Evolutionary conservation across 2,329 filamentous ascomycete species (phyloP).

Genomic region (Claviceps capensis): DNA sequence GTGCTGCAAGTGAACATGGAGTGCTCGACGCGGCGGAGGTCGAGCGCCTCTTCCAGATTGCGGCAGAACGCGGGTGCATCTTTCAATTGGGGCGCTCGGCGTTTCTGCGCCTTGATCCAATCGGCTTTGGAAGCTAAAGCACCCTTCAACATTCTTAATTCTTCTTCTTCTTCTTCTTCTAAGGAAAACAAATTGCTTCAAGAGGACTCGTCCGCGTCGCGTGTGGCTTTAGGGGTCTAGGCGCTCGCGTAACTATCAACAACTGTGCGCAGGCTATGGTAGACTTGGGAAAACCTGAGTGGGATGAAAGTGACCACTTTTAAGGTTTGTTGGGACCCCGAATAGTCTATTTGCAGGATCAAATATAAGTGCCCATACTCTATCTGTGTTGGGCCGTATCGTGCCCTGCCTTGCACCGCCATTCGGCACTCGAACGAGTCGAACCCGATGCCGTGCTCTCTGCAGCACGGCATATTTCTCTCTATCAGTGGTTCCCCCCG

Average conservation of each 20-base stretch:
- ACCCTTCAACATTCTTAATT: too few relatives aligned
- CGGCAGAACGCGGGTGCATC: not conserved
- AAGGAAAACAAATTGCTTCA: not conserved
- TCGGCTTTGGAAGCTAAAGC: not conserved
- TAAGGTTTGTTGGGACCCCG: too few relatives aligned
- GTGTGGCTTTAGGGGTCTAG: not conserved
- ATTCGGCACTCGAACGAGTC: not conserved
- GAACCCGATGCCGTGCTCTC: too few relatives aligned
- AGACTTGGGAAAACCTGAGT: not conserved
- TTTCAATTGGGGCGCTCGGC: not conserved
- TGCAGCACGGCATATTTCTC: too few relatives aligned
- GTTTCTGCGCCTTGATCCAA: not conserved
- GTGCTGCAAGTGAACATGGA: conserved; percentile 14
- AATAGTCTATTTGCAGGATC: too few relatives aligned
- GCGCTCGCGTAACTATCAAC: not conserved
- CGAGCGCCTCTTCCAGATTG: conserved; percentile 20
- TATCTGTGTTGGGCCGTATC: too few relatives aligned
- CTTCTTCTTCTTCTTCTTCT: too few relatives aligned
- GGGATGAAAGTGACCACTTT: not conserved
- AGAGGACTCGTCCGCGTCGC: not conserved
- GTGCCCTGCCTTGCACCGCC: not conserved
- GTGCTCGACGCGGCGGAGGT: conserved; percentile 12
- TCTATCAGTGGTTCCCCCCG: too few relatives aligned
- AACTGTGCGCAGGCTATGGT: not conserved
- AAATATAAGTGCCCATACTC: too few relatives aligned